Base-by-base conservation (phyloP, 371 early-diverging fungal genomes). In the Mortierella sp. region DNA sequence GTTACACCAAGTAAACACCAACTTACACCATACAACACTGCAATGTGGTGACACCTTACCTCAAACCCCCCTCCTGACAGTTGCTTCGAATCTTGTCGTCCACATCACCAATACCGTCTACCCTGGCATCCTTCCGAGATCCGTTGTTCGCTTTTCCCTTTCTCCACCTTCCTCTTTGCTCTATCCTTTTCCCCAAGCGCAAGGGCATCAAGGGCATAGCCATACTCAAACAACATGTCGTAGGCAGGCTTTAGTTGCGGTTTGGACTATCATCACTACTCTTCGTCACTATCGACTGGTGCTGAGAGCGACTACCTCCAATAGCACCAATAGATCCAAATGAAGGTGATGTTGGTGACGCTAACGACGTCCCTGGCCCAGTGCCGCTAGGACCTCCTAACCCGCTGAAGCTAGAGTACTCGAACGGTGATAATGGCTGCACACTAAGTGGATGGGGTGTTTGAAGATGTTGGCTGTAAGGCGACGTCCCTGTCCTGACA, bases 321-420 rank as follows among this genome's bases (percentile, higher is more conserved):
- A 70, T 70, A 34, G 71, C 28, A 26, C 60, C 60, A 45, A 59
- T 54, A 3, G 67, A 48, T 19, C 59, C 60, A 54, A 59, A 54
- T 27, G 58, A 14, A 28, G 60, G 53, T n/a, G 55, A 2, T 38
- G 54, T 54, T 43, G 67, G 42, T 2, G 67, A 55, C 3, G 67
- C 48, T 43, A 59, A 19, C 13, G 67, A 48, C 3, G 48, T 9
- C 34, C 47, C 27, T 14, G 41, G 43, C 39, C 18, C 26, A 9
- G 51, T 31, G 14, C 18, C 21, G 41, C 55, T 47, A 19, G 27
- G 46, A 28, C 41, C 48, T n/a, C 70, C 61, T 38, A 71, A 30
- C 4, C 65, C 66, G 8, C 66, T 61, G 43, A 72, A 72, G 2
- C 38, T 45, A 13, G 71, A 60, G 47, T 61, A 72, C 1, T 66